Conservation (phyloP, 164 flowering plant genomes). For the Dillenia turbinata region DNA sequence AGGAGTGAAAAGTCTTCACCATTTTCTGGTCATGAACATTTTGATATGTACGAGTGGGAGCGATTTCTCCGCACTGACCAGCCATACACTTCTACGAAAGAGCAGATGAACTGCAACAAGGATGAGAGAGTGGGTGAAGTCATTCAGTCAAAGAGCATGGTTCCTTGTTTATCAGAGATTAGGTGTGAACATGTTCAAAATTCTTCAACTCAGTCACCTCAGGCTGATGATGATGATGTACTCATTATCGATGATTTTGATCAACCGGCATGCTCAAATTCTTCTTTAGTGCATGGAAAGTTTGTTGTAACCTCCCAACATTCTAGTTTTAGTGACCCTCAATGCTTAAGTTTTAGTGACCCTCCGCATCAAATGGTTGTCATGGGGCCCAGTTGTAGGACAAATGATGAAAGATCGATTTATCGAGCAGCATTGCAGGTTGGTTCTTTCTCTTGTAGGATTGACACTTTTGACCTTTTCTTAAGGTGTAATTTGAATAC, state of each 20-base stretch:
- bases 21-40: slow-evolving; percentile 5
- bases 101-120: slow-evolving; percentile 16
- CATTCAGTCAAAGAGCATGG: slow-evolving; percentile 8
- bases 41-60: slow-evolving; percentile 8
- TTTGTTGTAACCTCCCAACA: slow-evolving; percentile 19
- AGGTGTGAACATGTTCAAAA: slow-evolving; percentile 33
- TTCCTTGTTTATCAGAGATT: slow-evolving; percentile 20
- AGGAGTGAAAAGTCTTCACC: slow-evolving; percentile 1
- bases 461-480: no score
- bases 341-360: slow-evolving; percentile 18
- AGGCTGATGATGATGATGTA: slow-evolving; percentile 44
- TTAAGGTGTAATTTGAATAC: no score
- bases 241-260: slow-evolving; percentile 69
- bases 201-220: slow-evolving; percentile 18
- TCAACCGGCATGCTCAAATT: slow-evolving; percentile 33
- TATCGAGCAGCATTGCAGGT: slow-evolving; percentile 64
- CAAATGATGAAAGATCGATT: slow-evolving; percentile 43
- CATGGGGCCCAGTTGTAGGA: slow-evolving; percentile 28
- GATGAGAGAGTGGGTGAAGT: slow-evolving; percentile 21
- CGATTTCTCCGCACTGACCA: slow-evolving; percentile 5
- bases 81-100: slow-evolving; percentile 12
- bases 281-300: slow-evolving; percentile 17
- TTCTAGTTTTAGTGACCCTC: slow-evolving; percentile 22
- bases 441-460: slow-evolving; percentile 55
- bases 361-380: slow-evolving; percentile 25